phyloP scores from a whole-genome alignment of 2,329 filamentous ascomycete species.

The Mycosphaerelloides madeirae region DNA sequence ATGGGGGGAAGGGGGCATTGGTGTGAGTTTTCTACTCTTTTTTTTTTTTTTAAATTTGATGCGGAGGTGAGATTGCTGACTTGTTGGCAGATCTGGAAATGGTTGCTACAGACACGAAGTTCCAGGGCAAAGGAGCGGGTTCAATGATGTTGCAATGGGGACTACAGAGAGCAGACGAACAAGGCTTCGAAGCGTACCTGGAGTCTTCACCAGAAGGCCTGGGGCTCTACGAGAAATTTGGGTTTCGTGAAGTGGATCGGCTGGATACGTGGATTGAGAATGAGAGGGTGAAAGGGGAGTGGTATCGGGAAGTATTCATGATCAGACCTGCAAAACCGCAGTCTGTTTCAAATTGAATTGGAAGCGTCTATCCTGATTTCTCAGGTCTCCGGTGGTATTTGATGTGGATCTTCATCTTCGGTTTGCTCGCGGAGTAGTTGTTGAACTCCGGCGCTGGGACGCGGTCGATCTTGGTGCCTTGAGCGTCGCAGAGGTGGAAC shows the following conservation, averaged over 20 bases:
- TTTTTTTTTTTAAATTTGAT: not conserved
- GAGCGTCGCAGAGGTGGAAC: slow-evolving; percentile 40
- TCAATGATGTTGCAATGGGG: slow-evolving; percentile 36
- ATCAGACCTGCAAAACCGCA: slow-evolving; percentile 5
- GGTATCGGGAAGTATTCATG: slow-evolving; percentile 28
- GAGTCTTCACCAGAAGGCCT: slow-evolving; percentile 35
- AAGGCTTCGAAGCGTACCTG: slow-evolving; percentile 35
- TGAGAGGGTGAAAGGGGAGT: slow-evolving; percentile 16
- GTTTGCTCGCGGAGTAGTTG: slow-evolving; percentile 39
- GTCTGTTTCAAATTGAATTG: not conserved
- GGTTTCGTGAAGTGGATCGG: slow-evolving; percentile 25
- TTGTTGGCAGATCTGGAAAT: slow-evolving; percentile 26
- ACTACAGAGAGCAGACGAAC: slow-evolving; percentile 34
- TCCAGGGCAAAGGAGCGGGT: slow-evolving; percentile 37
- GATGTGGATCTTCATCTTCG: slow-evolving; percentile 32
- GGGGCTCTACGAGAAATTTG: slow-evolving; percentile 36
- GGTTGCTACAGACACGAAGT: slow-evolving; percentile 33
- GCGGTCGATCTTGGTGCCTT: slow-evolving; percentile 31
- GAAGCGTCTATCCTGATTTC: not conserved
- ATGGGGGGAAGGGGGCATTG: slow-evolving; percentile 26
- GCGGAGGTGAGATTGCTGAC: not conserved
- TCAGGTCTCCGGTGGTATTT: slow-evolving; percentile 35
- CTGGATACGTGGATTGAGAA: slow-evolving; percentile 27
- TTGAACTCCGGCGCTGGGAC: slow-evolving; percentile 37
- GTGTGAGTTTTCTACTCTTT: slow-evolving; percentile 20